Base-by-base conservation (phyloP, 1,284 basidiomycete genomes). In the Irpex sp. region DNA sequence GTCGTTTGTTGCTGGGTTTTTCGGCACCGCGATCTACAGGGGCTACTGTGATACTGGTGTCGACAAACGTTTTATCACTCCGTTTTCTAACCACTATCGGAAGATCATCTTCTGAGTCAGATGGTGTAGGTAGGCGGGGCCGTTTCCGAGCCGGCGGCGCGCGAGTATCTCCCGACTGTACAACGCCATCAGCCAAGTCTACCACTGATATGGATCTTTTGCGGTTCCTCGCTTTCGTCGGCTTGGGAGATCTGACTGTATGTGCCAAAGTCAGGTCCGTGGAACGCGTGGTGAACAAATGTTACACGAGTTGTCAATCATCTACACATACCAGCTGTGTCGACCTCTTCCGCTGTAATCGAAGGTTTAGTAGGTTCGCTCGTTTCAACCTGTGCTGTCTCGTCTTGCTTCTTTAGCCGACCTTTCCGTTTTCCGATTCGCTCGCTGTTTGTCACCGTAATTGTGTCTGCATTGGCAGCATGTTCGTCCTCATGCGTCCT, bases 21-120 rank as follows among this genome's bases (percentile, higher is more conserved):
- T 9, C 17, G n/a, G 49, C 49, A n/a, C 13, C 7, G 17, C 49
- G 49, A 51, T 51, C 49, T 56, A 21, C 31, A 34, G 54, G 21
- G 34, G 26, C 49, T 26, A 26, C 26, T 26, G 26, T 26, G 17
- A 21, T 56, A 56, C 19, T 56, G 9, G 54, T 11, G 54, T n/a
- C 17, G 17, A 17, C 17, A 17, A 21, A 8, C 13, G 49, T 19
- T 51, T 21, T 56, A 13, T 26, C 19, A 36, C 21, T 17, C 26
- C 8, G 9, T 17, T 17, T 56, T 17, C n/a, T 13, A 2, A 48
- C 47, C 3, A 62, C 38, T 38, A 65, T n/a, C 17, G 64, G 64
- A 5, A 58, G 26, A 40, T 63, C 64, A 37, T 65, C 64, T 13
- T 65, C 64, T 3, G 44, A 54, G 37, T 65, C 64, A 19, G 64